Conservation (phyloP, 768 basidiomycete species). For the Termitomyces sp. region DNA sequence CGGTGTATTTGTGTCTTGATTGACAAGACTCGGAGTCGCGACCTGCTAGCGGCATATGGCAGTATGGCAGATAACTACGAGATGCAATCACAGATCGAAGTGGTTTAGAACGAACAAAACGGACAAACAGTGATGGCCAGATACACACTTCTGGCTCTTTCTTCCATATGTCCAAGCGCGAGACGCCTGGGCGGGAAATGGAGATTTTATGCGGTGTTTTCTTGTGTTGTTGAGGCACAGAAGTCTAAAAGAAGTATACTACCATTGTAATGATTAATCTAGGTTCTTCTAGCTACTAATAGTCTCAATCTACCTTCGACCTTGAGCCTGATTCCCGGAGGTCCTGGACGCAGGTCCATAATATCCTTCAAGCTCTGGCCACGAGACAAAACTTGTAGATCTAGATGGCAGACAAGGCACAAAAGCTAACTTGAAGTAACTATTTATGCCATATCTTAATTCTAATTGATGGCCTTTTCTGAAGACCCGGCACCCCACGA, state of each 20-base stretch:
- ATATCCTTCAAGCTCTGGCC: background rate
- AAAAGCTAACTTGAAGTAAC: background rate
- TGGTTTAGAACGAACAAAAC: background rate
- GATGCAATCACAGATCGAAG: background rate
- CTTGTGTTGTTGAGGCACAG: background rate
- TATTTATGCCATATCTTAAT: background rate
- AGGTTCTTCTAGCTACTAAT: background rate
- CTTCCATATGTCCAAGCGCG: background rate
- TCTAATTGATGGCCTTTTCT: background rate
- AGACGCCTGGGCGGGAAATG: background rate
- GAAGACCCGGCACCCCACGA: background rate
- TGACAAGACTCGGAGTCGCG: background rate
- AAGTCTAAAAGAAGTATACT: background rate
- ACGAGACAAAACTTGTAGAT: background rate
- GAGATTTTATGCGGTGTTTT: background rate
- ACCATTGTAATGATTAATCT: background rate
- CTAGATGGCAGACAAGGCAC: no score
- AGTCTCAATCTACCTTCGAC: no score
- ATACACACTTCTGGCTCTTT: background rate
- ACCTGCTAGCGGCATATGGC: background rate
- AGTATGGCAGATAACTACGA: no score
- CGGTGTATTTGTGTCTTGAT: background rate
- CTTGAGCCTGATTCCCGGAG: no score
- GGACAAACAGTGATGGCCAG: background rate
- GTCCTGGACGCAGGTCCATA: no score